phyloP scores from a whole-genome alignment of 129 eudicot species.

The Solidago caesia region DNA sequence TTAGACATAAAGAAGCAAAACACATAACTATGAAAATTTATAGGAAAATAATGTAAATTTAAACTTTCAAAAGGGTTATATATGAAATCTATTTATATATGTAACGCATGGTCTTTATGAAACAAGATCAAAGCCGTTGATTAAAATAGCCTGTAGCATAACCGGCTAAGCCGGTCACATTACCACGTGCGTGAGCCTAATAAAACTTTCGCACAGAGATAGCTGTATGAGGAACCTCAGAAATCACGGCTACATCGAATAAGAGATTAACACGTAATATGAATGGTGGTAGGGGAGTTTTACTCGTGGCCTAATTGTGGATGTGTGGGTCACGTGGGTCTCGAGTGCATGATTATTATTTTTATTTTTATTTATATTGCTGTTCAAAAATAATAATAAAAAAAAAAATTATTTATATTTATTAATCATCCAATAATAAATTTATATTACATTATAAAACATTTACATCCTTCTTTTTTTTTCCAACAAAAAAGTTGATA shows the following conservation, averaged over 20 bases:
- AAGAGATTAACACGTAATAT: constrained; percentile 27
- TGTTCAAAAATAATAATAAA: no score
- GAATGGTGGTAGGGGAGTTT: constrained; percentile 22
- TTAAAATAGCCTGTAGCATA: constrained; percentile 15
- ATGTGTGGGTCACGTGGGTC: constrained; percentile 36
- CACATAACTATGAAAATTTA: no score
- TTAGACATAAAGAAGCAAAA: no score
- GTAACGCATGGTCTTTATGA: no score
- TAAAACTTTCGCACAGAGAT: neutral
- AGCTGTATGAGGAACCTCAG: constrained; percentile 16
- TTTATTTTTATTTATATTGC: neutral
- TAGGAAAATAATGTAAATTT: no score
- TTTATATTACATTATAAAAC: no score
- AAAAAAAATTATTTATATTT: no score
- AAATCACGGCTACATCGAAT: neutral
- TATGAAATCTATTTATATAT: no score
- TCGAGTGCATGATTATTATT: neutral
- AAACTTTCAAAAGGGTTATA: no score
- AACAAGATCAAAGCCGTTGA: constrained; percentile 28
- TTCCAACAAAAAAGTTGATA: no score
- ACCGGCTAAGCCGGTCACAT: constrained; percentile 48
- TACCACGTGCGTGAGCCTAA: constrained; percentile 43
- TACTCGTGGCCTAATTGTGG: constrained; percentile 34
- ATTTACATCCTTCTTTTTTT: no score
- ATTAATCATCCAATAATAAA: no score